Evolutionary conservation across 129 eudicot species (phyloP), one percentile per base, ranked within the genome.

Genomic region (Flaveria trinervia): DNA sequence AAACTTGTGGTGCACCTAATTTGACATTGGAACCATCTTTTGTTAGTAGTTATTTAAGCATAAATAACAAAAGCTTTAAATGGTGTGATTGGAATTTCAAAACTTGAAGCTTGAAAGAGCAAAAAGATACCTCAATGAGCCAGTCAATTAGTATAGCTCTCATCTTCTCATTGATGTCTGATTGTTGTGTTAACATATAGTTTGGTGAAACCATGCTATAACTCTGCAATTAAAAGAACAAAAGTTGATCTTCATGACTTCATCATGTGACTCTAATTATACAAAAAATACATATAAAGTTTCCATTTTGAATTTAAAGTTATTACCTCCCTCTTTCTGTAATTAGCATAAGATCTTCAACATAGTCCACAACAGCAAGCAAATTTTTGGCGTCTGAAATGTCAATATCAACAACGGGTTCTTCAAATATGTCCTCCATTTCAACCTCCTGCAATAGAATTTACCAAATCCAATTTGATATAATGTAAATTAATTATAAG

Each of bases 1-100:
- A 55, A 95, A 95, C 77, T 95, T 95, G 86, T 92, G 83, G 77
- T 95, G 96, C 44, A 95, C 99, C 99, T 95, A 89, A 67, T 46
- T 74, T 51, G 13, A 70, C 59, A 68, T 68, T 26, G 12, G 13
- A 17, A 78, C 78, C 49, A 64, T 12, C 69, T 25, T 33, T 46
- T 43, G 23, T 30, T 65, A 84, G 66, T 44, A 30, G 30, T 20
- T 22, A 12, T 50, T 41, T 2, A 18, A 55, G 0, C 22, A 20
- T 44, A 5, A 14, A 10, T 11, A 14, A 10, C 3, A 28, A 48
- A 54, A 73, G 14, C 28, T 74, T 28, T 39, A 12, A 51, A 69
- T 36, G 68, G 78, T 71, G 2, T 60, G 66, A 73, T 65, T 15
- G 18, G 56, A 72, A 16, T 65, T 39, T 7, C 13, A 66, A 54